phyloP scores from a whole-genome alignment of 306 rosid genomes.

The Alnus glutinosa region DNA sequence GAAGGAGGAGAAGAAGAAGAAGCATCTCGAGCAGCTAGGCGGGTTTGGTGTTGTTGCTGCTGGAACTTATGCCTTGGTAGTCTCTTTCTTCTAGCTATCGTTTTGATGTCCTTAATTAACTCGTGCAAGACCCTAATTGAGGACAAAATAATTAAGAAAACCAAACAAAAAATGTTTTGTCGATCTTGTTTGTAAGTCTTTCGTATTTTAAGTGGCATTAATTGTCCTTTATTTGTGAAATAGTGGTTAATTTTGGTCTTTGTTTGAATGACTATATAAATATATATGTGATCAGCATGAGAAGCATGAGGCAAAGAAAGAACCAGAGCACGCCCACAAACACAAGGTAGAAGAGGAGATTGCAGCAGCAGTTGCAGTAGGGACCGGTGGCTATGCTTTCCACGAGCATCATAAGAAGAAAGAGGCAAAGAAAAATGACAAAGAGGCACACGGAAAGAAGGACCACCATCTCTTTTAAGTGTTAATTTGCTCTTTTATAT shows the following conservation, averaged over 20 bases:
- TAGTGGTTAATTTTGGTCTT: too few species aligned
- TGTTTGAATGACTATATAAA: background rate
- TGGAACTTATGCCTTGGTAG: constrained; percentile 43
- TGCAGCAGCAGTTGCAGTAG: constrained; percentile 43
- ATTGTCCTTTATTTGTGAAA: too few species aligned
- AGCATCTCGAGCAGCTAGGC: constrained; percentile 35
- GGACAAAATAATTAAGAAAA: too few species aligned
- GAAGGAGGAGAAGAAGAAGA: constrained; percentile 46
- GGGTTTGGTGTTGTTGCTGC: constrained; percentile 35
- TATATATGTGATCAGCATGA: constrained; percentile 31
- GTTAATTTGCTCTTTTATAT: too few species aligned
- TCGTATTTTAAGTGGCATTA: too few species aligned
- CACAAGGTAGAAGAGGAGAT: constrained; percentile 62
- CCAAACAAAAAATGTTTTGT: too few species aligned
- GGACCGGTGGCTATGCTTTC: constrained; percentile 50
- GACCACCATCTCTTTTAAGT: constrained; percentile 31
- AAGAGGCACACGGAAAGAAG: constrained; percentile 32
- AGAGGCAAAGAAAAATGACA: constrained; percentile 33
- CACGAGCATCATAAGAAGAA: constrained; percentile 63
- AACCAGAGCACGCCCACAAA: constrained; percentile 46
- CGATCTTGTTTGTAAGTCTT: too few species aligned
- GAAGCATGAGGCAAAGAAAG: constrained; percentile 49
- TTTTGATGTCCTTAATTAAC: background rate
- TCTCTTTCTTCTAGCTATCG: background rate
- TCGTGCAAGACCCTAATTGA: too few species aligned